Base-by-base conservation (phyloP, 495 filamentous ascomycete genomes). In the Astrothelium macrocarpum region DNA sequence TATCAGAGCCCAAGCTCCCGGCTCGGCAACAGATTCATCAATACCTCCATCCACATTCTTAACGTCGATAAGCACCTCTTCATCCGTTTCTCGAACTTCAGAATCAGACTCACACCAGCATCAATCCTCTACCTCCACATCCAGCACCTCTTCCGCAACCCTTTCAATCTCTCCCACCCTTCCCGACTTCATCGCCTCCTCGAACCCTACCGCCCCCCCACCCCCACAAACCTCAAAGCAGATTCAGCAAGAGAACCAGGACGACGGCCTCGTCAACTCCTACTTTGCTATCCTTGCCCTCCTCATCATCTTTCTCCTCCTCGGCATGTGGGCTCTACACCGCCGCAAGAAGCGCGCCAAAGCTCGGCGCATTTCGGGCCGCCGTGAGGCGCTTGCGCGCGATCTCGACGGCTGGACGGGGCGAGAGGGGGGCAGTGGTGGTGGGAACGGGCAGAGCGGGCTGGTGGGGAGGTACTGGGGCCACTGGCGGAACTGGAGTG, bases 211-310 rank as follows among this genome's bases (percentile, higher is more conserved):
- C 60, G 36, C 60, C 10, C 16, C 62, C 20, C 23, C 59, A 59
- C n/a, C 29, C 58, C 49, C 42, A 39, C n/a, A 14, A 26, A 23
- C 65, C 31, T n/a, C 62, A 5, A 39, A 53, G 14, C 29, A 29
- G 53, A 56, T 32, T 26, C 25, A 59, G 25, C 61, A 66, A 29
- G 49, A 56, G 7, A 16, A 56, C 49, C 49, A 56, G 16, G 49
- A 56, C 16, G 29, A 56, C 32, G 60, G 59, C 56, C 59, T 73
- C 0, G 67, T 75, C 59, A 75, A 76, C 66, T 76, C 74, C 64
- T 77, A 77, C 65, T 78, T 78, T 72, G 62, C 75, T 60, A 74
- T 78, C 63, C 67, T 78, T 36, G 72, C 71, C 60, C 25, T 74
- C 36, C 60, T 75, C 61, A 62, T 72, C 32, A 28, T 70, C 49